These are phyloP conservation scores for Euphorbia peplus DNA, from an alignment of 345 rosid species.

Conservation along the genomic window DNA sequence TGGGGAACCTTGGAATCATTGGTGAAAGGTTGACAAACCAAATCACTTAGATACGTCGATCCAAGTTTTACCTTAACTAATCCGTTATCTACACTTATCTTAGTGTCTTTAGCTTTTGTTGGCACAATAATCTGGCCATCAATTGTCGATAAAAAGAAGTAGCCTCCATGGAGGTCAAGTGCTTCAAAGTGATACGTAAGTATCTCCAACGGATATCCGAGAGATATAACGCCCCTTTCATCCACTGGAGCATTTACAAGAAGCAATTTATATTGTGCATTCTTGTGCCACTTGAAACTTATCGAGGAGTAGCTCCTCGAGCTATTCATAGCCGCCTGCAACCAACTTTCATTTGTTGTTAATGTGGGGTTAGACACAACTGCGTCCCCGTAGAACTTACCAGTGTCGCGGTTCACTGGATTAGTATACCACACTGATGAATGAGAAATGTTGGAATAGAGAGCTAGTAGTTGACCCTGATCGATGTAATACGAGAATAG, in stretches of 20 bases:
- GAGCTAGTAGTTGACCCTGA: conserved; percentile 18
- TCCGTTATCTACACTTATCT: conserved; percentile 9
- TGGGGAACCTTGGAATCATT: neutral
- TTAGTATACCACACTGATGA: conserved; percentile 28
- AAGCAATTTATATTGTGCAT: conserved; percentile 18
- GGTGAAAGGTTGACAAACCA: conserved; percentile 7
- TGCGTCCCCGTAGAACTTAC: conserved; percentile 35
- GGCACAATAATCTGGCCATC: conserved; percentile 29
- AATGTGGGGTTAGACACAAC: conserved; percentile 10
- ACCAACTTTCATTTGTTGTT: conserved; percentile 25
- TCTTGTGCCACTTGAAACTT: conserved; percentile 22
- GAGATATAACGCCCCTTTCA: conserved; percentile 33
- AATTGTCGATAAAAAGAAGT: conserved; percentile 26
- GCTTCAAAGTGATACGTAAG: conserved; percentile 26
- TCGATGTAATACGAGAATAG: conserved; percentile 30
- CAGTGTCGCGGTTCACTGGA: conserved; percentile 35
- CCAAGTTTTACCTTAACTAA: conserved; percentile 7
- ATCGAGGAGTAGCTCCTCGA: conserved; percentile 23
- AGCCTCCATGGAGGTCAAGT: conserved; percentile 34
- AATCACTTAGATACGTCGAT: neutral
- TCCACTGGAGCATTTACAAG: conserved; percentile 29
- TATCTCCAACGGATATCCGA: conserved; percentile 29
- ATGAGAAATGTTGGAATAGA: conserved; percentile 32
- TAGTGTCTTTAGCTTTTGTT: conserved; percentile 14
- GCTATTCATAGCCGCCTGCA: conserved; percentile 24